Percentiles rank a stretch among this genome's conserved stretches.
These are phyloP conservation scores for Blastobotrys arbuscula DNA, from an alignment of 1,139 yeast genomes.

Conservation along the genomic window DNA sequence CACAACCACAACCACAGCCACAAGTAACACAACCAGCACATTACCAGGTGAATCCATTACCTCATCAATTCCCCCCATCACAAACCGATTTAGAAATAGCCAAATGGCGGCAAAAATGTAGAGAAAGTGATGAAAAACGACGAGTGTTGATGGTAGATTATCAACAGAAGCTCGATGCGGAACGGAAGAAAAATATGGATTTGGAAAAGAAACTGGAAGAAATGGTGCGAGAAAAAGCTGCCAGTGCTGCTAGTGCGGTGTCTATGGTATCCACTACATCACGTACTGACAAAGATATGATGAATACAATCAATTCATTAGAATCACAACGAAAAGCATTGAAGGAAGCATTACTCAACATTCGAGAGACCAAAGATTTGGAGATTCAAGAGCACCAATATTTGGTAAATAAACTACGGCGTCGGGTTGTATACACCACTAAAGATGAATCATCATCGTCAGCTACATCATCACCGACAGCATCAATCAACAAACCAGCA, in stretches of 20 bases:
- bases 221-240: conserved; percentile 14
- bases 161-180: conserved; percentile 28
- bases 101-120: conserved; percentile 22
- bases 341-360: conserved; percentile 44
- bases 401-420: conserved; percentile 14
- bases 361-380: conserved; percentile 35
- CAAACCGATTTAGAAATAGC: conserved; percentile 12
- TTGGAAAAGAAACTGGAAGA: conserved; percentile 25
- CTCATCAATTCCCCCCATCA: conserved; percentile 7
- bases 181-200: conserved; percentile 25
- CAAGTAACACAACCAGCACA: background rate
- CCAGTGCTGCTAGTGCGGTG: conserved; percentile 12
- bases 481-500: background rate
- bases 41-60: background rate
- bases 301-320: conserved; percentile 30
- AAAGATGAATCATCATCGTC: background rate
- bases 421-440: background rate
- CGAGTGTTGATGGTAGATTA: conserved; percentile 26
- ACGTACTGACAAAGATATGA: conserved; percentile 4
- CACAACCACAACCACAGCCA: background rate
- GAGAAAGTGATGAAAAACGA: conserved; percentile 27
- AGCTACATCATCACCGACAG: background rate
- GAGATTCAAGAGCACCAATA: conserved; percentile 34
- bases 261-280: background rate
- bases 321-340: conserved; percentile 54